Conservation (phyloP, 306 rosid species). For the Fragaria nilgerrensis region DNA sequence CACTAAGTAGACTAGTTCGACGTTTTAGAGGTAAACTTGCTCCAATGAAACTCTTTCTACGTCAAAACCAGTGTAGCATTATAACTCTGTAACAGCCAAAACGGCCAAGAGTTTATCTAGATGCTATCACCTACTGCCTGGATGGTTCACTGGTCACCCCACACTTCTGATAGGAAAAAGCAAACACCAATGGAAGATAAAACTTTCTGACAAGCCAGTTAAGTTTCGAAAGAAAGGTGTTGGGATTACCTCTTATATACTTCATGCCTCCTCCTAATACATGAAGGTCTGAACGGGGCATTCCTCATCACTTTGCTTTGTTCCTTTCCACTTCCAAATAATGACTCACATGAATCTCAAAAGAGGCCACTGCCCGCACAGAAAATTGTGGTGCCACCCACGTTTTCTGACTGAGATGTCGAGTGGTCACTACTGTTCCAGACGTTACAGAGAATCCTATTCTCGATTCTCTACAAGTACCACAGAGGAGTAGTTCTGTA, state of each 20-base stretch:
- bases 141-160: not conserved
- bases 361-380: not conserved
- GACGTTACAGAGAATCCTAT: not conserved
- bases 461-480: not conserved
- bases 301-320: not conserved
- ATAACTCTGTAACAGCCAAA: not conserved
- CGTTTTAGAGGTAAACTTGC: too few species aligned
- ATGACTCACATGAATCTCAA: slow-evolving; percentile 4
- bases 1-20: too few species aligned
- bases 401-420: slow-evolving; percentile 6
- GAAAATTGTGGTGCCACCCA: not conserved
- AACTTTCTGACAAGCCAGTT: not conserved
- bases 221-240: not conserved
- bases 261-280: not conserved
- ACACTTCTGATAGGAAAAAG: not conserved
- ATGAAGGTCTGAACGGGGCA: not conserved
- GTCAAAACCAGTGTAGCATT: too few species aligned
- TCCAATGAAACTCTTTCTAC: too few species aligned
- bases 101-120: not conserved
- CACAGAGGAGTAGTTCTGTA: not conserved
- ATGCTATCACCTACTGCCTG: not conserved
- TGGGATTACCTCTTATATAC: not conserved
- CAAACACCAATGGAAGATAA: not conserved
- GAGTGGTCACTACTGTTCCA: not conserved
- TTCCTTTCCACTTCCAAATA: not conserved